Evolutionary conservation across 441 rosid species (phyloP).

Genomic region (California macrophylla): DNA sequence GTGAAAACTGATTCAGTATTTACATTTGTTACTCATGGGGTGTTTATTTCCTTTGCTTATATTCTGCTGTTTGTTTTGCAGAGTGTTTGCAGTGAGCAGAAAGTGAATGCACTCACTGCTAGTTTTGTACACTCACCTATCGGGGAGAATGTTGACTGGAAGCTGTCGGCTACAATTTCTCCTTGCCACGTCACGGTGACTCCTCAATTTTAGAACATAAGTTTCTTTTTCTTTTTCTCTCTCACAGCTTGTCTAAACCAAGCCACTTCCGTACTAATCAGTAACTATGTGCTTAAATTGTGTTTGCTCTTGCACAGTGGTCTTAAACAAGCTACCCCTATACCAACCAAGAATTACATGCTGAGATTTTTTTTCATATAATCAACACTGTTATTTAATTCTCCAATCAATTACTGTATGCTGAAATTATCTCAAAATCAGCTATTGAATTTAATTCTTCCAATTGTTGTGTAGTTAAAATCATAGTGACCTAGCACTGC

Average conservation of each 20-base stretch:
- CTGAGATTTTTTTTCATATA: background rate
- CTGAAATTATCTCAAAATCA: background rate
- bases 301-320: background rate
- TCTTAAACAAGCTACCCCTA: background rate
- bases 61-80: constrained; percentile 29
- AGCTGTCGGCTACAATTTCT: constrained; percentile 83
- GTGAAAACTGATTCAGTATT: background rate
- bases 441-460: background rate
- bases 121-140: constrained; percentile 70
- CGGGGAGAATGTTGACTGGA: constrained; percentile 95
- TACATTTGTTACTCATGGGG: background rate
- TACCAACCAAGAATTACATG: background rate
- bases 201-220: constrained; percentile 18
- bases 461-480: background rate
- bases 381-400: background rate
- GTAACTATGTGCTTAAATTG: background rate
- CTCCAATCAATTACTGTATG: background rate
- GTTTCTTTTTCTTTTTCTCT: background rate
- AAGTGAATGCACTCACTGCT: constrained; percentile 86
- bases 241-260: background rate
- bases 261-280: background rate
- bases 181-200: constrained; percentile 96
- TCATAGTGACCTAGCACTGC: background rate
- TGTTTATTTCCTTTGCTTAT: background rate
- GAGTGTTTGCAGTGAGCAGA: constrained; percentile 90